These are phyloP conservation scores for Sporothrix pallida DNA, from an alignment of 2,329 filamentous ascomycete genomes.

Conservation along the genomic window DNA sequence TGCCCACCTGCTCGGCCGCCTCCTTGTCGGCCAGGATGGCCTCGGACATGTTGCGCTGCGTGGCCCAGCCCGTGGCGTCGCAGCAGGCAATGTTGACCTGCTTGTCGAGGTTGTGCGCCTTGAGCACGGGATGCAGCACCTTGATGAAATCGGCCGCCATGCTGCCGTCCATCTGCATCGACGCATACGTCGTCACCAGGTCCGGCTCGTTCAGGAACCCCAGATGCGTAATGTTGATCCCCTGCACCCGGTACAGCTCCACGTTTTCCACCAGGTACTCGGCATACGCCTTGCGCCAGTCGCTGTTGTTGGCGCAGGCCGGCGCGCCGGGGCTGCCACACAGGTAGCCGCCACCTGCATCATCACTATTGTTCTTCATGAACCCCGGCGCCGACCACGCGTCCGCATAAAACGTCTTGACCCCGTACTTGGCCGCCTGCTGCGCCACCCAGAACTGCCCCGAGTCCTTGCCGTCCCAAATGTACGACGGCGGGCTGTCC, in stretches of 20 bases:
- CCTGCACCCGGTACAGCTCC: slow-evolving; percentile 33
- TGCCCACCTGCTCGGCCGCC: slow-evolving; percentile 44
- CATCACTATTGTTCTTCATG: slow-evolving; percentile 51
- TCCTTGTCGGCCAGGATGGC: slow-evolving; percentile 40
- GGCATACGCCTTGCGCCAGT: slow-evolving; percentile 52
- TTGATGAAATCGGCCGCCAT: slow-evolving; percentile 49
- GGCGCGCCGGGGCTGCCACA: slow-evolving; percentile 40
- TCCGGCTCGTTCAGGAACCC: slow-evolving; percentile 46
- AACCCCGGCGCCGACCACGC: slow-evolving; percentile 51
- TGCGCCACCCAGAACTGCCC: slow-evolving; percentile 53
- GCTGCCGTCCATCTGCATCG: slow-evolving; percentile 45
- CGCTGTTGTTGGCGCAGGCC: slow-evolving; percentile 44
- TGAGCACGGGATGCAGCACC: slow-evolving; percentile 53
- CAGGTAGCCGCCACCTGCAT: slow-evolving; percentile 46
- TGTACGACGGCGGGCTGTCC: slow-evolving; percentile 43
- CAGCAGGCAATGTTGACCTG: slow-evolving; percentile 51
- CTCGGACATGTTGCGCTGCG: slow-evolving; percentile 44
- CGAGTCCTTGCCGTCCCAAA: slow-evolving; percentile 46
- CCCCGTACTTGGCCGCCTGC: slow-evolving; percentile 46
- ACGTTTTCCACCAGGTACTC: slow-evolving; percentile 48
- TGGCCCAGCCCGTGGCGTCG: slow-evolving; percentile 51
- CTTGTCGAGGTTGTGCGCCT: slow-evolving; percentile 44
- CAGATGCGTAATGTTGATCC: slow-evolving; percentile 41
- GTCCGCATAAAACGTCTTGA: slow-evolving; percentile 47
- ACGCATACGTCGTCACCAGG: slow-evolving; percentile 42